Percentiles rank a stretch among this genome's conserved stretches.
Conservation (phyloP, 805 yeast species). For the Kockiozyma suomiensis region DNA sequence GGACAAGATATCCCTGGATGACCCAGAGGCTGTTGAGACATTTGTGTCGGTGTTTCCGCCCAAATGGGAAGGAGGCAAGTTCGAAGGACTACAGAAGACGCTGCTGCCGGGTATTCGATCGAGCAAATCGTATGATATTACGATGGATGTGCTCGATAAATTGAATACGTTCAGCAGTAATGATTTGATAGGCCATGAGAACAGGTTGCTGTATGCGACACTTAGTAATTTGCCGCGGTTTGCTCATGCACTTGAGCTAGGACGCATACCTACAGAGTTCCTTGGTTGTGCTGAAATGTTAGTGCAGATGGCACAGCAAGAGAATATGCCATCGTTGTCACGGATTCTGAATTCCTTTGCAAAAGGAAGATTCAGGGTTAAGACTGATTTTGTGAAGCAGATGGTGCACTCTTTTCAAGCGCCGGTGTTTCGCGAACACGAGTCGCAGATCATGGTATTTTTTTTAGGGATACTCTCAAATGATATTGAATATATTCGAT, state of each 20-base stretch:
- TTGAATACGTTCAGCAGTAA: slow-evolving; percentile 68
- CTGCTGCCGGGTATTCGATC: slow-evolving; percentile 85
- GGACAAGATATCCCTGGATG: slow-evolving; percentile 81
- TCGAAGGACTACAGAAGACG: slow-evolving; percentile 81
- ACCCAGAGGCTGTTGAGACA: slow-evolving; percentile 82
- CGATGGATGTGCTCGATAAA: slow-evolving; percentile 72
- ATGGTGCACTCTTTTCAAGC: slow-evolving; percentile 68
- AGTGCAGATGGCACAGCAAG: slow-evolving; percentile 60
- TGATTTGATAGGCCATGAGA: slow-evolving; percentile 72
- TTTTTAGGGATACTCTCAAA: slow-evolving; percentile 80
- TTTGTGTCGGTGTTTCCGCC: slow-evolving; percentile 86
- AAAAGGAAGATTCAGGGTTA: slow-evolving; percentile 81
- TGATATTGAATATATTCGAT: slow-evolving; percentile 73
- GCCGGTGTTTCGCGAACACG: slow-evolving; percentile 70
- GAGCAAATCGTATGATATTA: slow-evolving; percentile 73
- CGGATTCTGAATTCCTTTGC: slow-evolving; percentile 76
- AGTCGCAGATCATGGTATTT: slow-evolving; percentile 73
- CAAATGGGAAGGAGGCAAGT: slow-evolving; percentile 94
- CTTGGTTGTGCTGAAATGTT: slow-evolving; percentile 58
- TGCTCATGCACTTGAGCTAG: slow-evolving; percentile 71
- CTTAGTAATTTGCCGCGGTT: slow-evolving; percentile 83
- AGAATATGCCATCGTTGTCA: slow-evolving; percentile 60
- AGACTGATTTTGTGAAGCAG: slow-evolving; percentile 84
- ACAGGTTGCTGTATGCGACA: slow-evolving; percentile 69
- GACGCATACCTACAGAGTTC: slow-evolving; percentile 54